Conservation (phyloP, 306 rosid species). For the Canavalia gladiata region DNA sequence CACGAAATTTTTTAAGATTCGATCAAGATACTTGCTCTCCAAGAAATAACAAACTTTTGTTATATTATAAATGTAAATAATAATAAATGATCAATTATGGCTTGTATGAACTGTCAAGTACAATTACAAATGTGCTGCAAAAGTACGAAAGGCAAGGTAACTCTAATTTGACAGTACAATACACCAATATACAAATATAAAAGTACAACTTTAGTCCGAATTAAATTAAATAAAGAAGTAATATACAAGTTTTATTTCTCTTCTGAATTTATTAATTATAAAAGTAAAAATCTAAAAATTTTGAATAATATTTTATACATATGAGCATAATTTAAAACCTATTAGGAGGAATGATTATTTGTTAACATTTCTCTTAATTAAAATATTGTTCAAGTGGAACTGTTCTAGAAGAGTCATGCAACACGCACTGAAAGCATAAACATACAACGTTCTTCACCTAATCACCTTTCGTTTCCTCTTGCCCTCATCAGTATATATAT, state of each 20-base stretch:
- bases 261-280: background rate
- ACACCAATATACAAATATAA: background rate
- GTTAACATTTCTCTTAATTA: no score
- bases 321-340: background rate
- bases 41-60: conserved; percentile 37
- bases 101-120: background rate
- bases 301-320: no score
- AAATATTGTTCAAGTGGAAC: no score
- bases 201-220: background rate
- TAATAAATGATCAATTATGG: background rate
- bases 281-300: no score
- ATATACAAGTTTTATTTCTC: background rate
- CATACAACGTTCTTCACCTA: background rate
- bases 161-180: background rate
- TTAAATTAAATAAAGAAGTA: background rate
- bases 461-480: background rate
- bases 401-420: background rate
- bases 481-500: background rate
- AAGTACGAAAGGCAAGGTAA: conserved; percentile 1
- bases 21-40: conserved; percentile 46
- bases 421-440: background rate
- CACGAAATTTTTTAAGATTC: conserved; percentile 33
- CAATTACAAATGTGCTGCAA: background rate
- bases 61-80: background rate
- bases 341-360: no score